These are phyloP conservation scores for Hirschfeldia incana DNA, from an alignment of 345 rosid species.

Conservation along the genomic window DNA sequence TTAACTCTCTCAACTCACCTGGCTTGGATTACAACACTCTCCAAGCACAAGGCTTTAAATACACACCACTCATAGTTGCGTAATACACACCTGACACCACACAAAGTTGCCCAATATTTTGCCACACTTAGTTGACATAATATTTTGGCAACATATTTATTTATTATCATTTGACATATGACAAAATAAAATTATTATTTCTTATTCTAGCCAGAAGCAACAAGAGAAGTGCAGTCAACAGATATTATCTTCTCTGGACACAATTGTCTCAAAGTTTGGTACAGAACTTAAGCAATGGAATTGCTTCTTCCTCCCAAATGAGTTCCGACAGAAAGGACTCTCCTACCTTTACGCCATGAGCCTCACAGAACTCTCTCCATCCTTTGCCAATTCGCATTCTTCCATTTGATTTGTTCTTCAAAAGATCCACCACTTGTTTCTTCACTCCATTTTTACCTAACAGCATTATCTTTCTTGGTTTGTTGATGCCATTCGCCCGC, in stretches of 20 bases:
- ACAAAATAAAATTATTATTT: no score
- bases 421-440: conserved; percentile 16
- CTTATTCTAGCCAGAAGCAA: neutral
- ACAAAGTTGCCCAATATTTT: neutral
- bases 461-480: conserved; percentile 17
- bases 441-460: conserved; percentile 22
- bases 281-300: conserved; percentile 31
- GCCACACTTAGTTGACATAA: neutral
- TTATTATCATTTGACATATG: no score
- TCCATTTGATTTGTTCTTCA: neutral
- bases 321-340: conserved; percentile 35
- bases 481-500: conserved; percentile 16
- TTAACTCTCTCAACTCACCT: neutral
- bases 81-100: neutral
- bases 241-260: neutral
- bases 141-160: neutral
- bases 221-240: neutral
- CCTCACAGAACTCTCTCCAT: conserved; percentile 32
- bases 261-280: conserved; percentile 19
- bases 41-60: neutral
- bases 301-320: conserved; percentile 11
- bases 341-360: conserved; percentile 19
- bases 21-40: neutral
- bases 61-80: no score
- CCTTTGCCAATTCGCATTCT: conserved; percentile 21